Conservation (phyloP, 257 asterid species). For the Capsicum chinense region DNA sequence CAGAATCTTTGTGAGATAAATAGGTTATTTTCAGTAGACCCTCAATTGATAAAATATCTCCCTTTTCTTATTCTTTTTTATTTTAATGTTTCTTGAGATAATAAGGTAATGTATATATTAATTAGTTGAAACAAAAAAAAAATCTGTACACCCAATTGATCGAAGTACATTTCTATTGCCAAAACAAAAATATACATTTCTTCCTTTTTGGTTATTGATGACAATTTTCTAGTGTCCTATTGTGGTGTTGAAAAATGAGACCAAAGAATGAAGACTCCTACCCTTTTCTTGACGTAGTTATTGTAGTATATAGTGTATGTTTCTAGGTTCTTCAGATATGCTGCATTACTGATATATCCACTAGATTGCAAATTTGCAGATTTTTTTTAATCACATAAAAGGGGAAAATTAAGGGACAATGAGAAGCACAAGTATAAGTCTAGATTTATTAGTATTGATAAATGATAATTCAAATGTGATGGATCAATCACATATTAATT, state of each 20-base stretch:
- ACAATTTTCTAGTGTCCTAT: background rate
- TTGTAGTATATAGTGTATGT: background rate
- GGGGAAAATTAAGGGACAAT: too few relatives aligned
- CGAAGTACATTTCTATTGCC: background rate
- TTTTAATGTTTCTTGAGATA: background rate
- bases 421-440: too few relatives aligned
- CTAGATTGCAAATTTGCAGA: too few relatives aligned
- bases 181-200: background rate
- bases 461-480: background rate
- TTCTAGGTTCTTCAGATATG: background rate
- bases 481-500: background rate
- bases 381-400: too few relatives aligned
- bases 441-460: background rate
- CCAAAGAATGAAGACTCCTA: background rate
- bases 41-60: too few relatives aligned
- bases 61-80: background rate
- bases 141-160: background rate
- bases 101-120: background rate
- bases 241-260: background rate
- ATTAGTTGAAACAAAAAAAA: background rate
- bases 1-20: too few relatives aligned
- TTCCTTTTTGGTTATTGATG: background rate
- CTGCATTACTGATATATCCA: too few relatives aligned
- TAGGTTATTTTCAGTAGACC: too few relatives aligned
- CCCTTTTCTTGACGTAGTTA: constrained; percentile 22